phyloP scores from a whole-genome alignment of 2,329 filamentous ascomycete genomes.

The Ceratocystis lukuohia region DNA sequence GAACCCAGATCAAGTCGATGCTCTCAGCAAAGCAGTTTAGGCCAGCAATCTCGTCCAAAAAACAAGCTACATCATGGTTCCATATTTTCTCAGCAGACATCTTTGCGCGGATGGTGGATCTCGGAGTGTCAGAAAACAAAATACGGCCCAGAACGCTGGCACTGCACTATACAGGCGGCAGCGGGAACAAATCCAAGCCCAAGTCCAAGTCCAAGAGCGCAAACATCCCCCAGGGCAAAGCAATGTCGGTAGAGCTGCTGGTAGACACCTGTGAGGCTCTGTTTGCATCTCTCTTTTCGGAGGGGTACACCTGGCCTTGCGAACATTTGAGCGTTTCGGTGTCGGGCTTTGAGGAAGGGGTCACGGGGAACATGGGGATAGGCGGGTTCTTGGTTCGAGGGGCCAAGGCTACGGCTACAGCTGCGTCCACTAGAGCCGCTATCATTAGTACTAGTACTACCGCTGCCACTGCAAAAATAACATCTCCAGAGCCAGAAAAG shows the following conservation, averaged over 20 bases:
- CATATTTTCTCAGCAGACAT: slow-evolving; percentile 88
- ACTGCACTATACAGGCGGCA: slow-evolving; percentile 63
- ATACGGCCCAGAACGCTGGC: slow-evolving; percentile 76
- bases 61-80: slow-evolving; percentile 75
- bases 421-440: no score
- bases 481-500: not conserved
- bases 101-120: slow-evolving; percentile 75
- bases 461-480: no score
- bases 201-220: slow-evolving; percentile 52
- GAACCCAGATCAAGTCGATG: slow-evolving; percentile 95
- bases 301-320: slow-evolving; percentile 72
- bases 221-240: slow-evolving; percentile 62
- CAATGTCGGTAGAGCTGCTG: slow-evolving; percentile 49
- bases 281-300: slow-evolving; percentile 61
- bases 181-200: slow-evolving; percentile 55
- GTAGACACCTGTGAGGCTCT: slow-evolving; percentile 23
- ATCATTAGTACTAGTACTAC: no score
- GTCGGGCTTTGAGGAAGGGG: slow-evolving; percentile 80
- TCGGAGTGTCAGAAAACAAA: slow-evolving; percentile 77
- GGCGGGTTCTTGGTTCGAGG: slow-evolving; percentile 68
- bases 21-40: slow-evolving; percentile 90
- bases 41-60: slow-evolving; percentile 62
- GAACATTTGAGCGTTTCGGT: slow-evolving; percentile 80
- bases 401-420: not conserved
- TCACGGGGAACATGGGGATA: slow-evolving; percentile 74